Evolutionary conservation across 148 eudicot genomes (phyloP).

Genomic region (Cornus controversa): DNA sequence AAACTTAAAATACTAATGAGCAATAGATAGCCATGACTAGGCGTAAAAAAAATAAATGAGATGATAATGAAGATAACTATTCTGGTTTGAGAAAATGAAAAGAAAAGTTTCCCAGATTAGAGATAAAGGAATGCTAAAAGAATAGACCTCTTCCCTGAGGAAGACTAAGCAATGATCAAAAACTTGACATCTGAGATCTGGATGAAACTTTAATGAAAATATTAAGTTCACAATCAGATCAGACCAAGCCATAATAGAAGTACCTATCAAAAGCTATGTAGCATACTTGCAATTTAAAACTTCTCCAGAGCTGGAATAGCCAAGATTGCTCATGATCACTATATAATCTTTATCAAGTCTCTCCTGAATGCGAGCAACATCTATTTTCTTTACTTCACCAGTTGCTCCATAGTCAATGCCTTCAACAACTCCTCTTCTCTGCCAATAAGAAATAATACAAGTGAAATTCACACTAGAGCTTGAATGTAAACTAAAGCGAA

Average conservation of each 20-base stretch:
- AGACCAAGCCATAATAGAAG: constrained; percentile 25
- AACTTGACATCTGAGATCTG: background rate
- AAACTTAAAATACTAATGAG: no score
- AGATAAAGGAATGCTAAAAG: no score
- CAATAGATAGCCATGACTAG: background rate
- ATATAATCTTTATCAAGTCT: constrained; percentile 91
- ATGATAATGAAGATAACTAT: background rate
- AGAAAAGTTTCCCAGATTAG: background rate
- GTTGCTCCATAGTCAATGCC: constrained; percentile 94
- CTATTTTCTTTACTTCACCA: constrained; percentile 94
- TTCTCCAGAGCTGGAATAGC: constrained; percentile 96
- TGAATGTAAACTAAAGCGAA: background rate
- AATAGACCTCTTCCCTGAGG: background rate
- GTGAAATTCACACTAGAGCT: background rate
- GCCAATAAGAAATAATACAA: constrained; percentile 17
- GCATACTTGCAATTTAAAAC: constrained; percentile 98
- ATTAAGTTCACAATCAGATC: background rate
- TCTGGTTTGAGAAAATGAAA: background rate
- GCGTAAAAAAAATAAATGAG: background rate
- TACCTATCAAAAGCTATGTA: constrained; percentile 43
- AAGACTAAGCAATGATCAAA: background rate
- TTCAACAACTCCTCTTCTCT: constrained; percentile 90
- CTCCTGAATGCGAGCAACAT: constrained; percentile 76
- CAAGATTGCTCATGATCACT: constrained; percentile 81
- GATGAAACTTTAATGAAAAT: background rate